These are phyloP conservation scores for Acanthamoeba lenticulata DNA, from an alignment of 208 protist species.

Conservation along the genomic window DNA sequence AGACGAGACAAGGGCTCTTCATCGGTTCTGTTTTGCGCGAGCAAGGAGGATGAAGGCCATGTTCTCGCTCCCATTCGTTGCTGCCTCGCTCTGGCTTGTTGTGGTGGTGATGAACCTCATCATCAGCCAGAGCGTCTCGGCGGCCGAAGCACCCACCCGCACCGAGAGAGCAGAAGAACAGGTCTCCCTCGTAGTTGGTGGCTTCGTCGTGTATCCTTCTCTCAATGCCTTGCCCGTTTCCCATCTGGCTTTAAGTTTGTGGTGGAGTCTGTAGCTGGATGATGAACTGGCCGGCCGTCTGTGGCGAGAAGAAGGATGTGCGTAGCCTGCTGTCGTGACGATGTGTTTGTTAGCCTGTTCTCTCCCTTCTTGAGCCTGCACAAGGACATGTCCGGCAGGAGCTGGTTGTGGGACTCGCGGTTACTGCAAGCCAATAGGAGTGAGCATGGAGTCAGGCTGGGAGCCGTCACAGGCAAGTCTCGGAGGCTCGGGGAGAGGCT, in stretches of 20 bases:
- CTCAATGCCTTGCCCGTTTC: constrained; percentile 3
- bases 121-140: neutral
- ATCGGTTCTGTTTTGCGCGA: neutral
- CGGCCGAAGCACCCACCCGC: neutral
- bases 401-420: no score
- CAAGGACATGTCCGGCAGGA: no score
- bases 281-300: neutral
- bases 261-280: neutral
- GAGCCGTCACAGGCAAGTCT: no score
- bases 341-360: no score
- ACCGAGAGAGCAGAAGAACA: constrained; percentile 24
- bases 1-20: neutral
- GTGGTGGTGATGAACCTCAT: neutral
- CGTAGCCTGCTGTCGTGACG: no score
- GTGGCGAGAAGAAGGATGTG: constrained; percentile 3
- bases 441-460: no score
- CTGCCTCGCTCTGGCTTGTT: neutral
- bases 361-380: no score
- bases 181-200: neutral
- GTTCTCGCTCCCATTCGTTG: neutral
- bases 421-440: no score
- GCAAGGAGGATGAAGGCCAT: no score
- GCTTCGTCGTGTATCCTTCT: constrained; percentile 1
- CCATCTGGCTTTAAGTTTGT: neutral
- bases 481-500: no score